Evolutionary conservation across 495 filamentous ascomycete genomes (phyloP).

Genomic region (Tuber indicum): DNA sequence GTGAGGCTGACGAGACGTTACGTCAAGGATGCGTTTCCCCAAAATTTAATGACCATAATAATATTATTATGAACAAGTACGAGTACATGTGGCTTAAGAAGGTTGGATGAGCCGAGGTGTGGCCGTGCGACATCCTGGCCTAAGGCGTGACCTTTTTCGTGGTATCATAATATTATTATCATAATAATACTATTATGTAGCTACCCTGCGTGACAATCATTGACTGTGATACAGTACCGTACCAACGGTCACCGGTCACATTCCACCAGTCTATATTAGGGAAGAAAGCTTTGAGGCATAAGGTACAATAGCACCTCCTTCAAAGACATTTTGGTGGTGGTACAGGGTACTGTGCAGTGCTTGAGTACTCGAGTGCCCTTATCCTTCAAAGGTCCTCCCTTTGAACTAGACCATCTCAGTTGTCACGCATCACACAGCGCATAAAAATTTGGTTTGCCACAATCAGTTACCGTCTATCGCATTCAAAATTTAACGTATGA

Average conservation of each 20-base stretch:
- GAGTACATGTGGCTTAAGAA: background rate
- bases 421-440: background rate
- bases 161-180: too few species aligned
- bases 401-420: background rate
- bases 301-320: too few species aligned
- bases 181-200: too few species aligned
- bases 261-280: background rate
- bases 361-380: too few species aligned
- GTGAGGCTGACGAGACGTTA: background rate
- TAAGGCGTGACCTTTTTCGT: background rate
- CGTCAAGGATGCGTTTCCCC: background rate
- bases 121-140: background rate
- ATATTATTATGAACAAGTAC: too few species aligned
- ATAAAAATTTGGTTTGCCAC: background rate
- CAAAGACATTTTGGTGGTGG: too few species aligned
- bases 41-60: background rate
- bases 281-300: background rate
- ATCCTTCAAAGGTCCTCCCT: too few species aligned
- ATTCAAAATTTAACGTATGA: too few species aligned
- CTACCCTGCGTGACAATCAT: background rate
- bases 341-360: too few species aligned
- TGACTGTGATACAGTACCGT: background rate
- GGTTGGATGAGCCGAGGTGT: background rate
- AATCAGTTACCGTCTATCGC: background rate
- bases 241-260: too few species aligned